phyloP scores from a whole-genome alignment of 441 rosid species.

The Pelargonium myrrhifolium region DNA sequence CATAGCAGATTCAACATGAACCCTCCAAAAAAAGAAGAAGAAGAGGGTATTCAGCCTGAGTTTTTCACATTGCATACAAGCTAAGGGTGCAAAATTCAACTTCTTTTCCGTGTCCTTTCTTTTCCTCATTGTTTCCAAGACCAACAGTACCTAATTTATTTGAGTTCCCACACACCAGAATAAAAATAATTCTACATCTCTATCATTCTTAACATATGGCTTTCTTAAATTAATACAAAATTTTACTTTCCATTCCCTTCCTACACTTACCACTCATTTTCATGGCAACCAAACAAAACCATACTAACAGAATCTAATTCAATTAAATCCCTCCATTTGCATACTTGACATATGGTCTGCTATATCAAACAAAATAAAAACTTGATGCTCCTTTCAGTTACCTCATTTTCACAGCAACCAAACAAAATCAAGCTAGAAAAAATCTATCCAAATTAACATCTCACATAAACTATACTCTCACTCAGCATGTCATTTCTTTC shows the following conservation, averaged over 20 bases:
- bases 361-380: background rate
- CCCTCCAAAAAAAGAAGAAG: too few species aligned
- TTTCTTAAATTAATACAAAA: background rate
- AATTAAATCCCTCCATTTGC: background rate
- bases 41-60: background rate
- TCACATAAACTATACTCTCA: too few species aligned
- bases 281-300: constrained; percentile 4
- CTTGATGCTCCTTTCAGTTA: background rate
- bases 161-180: too few species aligned
- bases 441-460: too few species aligned
- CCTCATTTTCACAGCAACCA: constrained; percentile 1
- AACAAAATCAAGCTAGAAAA: background rate
- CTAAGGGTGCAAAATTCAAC: background rate
- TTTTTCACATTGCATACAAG: background rate
- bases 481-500: too few species aligned
- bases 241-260: background rate
- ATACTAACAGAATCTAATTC: background rate
- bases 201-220: background rate
- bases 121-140: too few species aligned
- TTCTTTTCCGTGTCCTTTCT: too few species aligned
- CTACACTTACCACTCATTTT: background rate
- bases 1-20: background rate
- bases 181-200: background rate
- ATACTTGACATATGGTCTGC: background rate
- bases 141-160: too few species aligned